Evolutionary conservation across 2,329 filamentous ascomycete species (phyloP), one percentile per base, ranked within the genome.

Genomic region (Zarea fungicola): DNA sequence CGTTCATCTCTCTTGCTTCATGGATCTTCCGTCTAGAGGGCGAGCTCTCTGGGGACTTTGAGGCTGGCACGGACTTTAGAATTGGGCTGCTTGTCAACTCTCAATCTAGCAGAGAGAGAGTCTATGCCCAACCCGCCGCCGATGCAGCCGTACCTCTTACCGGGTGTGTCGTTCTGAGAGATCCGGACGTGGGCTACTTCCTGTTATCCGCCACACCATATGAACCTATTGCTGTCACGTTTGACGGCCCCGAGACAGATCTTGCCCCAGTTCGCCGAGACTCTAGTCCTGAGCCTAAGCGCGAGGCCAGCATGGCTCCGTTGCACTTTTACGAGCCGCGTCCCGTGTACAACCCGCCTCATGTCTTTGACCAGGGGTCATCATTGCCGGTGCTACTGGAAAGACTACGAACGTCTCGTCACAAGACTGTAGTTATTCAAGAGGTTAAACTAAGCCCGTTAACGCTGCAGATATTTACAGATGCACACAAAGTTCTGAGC

Each of bases 401-500:
- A 43, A 69, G 71, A 37, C 66, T 83, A 31, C 75, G 78, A 41
- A 81, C 81, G 2, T 78, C 78, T 37, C 76, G 78, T 45, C 76
- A 83, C 63, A 78, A 79, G 64, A 74, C 78, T 5, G 64, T 82
- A 22, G 68, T 88, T 42, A 80, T 78, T 50, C 83, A 87, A 52
- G 81, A 87, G 59, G 73, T 91, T 47, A 77, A 80, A 51, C 75
- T 90, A 19, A 87, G 83, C 19, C 81, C 85, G 11, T 78, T 85
- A 19, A 87, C 85, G 2, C 73, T 91, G 16, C 78, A 83, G 54
- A 74, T 89, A 31, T 78, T 92, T 55, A 86, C 84, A 23, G 81
- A 87, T 51, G 81, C 82, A 0, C 87, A 92, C 63, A 82, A 85
- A 60, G 71, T 87, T 5, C 72, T 91, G 6, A 81, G 81, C 53